phyloP scores from a whole-genome alignment of 225 moss, liverwort and hornwort species.

The Anthoceros angustus region DNA sequence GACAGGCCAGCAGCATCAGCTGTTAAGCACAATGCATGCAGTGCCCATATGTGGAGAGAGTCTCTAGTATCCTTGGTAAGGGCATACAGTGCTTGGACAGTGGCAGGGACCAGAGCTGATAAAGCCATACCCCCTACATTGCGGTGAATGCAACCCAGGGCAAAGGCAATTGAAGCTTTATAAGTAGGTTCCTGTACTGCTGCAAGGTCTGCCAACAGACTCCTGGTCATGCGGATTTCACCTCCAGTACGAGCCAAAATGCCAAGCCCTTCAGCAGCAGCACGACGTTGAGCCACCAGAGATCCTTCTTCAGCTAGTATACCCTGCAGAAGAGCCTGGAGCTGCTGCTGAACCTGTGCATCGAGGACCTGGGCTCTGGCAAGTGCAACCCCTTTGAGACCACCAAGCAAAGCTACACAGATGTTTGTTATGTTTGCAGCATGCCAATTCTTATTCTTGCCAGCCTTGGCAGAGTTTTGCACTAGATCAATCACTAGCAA shows the following conservation, averaged over 20 bases:
- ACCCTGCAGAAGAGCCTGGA: constrained; percentile 75
- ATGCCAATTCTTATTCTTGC: constrained; percentile 86
- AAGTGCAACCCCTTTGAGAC: constrained; percentile 63
- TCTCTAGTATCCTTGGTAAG: constrained; percentile 79
- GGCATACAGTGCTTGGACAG: constrained; percentile 73
- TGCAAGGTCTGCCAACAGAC: constrained; percentile 36
- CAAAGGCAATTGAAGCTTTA: constrained; percentile 71
- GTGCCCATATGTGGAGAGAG: constrained; percentile 66
- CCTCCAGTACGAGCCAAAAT: constrained; percentile 82
- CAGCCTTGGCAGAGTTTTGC: constrained; percentile 44
- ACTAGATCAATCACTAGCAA: constrained; percentile 71
- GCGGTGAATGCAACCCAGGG: constrained; percentile 89
- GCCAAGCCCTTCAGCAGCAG: constrained; percentile 93
- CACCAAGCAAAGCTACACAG: constrained; percentile 69
- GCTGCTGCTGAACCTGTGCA: constrained; percentile 62
- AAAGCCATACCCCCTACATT: constrained; percentile 98
- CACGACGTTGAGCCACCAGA: constrained; percentile 72
- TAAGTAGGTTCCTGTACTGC: constrained; percentile 29
- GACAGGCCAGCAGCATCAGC: constrained; percentile 95
- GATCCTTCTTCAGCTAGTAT: constrained; percentile 73
- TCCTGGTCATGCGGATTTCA: constrained; percentile 73
- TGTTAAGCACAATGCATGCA: constrained; percentile 96
- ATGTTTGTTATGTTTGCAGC: constrained; percentile 74
- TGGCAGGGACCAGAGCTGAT: constrained; percentile 85
- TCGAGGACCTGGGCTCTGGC: constrained; percentile 58